Conservation (phyloP, 2,329 filamentous ascomycete genomes). For the Fusarium sp. region DNA sequence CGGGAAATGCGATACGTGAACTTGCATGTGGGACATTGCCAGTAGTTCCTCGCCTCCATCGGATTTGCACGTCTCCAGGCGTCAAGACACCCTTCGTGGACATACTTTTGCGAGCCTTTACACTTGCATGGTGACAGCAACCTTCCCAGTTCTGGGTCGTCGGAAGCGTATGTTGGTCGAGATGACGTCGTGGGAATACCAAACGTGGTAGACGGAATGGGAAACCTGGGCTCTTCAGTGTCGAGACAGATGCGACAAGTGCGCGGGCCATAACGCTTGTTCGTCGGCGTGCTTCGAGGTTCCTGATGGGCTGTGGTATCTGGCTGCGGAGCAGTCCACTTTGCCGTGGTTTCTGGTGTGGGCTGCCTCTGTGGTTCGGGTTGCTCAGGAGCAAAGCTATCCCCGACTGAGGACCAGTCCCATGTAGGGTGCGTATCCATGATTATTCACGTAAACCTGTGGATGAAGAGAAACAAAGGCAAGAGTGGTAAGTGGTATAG, state of each 20-base stretch:
- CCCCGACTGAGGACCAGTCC: constrained; percentile 44
- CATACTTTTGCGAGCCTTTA: constrained; percentile 91
- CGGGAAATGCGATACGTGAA: constrained; percentile 85
- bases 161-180: constrained; percentile 72
- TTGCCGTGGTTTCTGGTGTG: constrained; percentile 12
- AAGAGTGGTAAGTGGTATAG: constrained; percentile 22
- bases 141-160: constrained; percentile 77
- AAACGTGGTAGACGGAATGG: constrained; percentile 49
- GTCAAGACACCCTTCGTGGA: constrained; percentile 90
- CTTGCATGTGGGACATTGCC: constrained; percentile 87
- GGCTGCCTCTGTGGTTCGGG: constrained; percentile 21
- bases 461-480: constrained; percentile 29
- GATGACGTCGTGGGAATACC: constrained; percentile 49
- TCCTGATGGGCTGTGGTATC: constrained; percentile 14
- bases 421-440: constrained; percentile 47
- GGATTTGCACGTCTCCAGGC: constrained; percentile 83
- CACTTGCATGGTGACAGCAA: constrained; percentile 92
- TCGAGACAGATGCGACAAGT: constrained; percentile 94
- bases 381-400: constrained; percentile 22
- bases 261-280: constrained; percentile 71
- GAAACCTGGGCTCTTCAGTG: constrained; percentile 62
- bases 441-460: constrained; percentile 35
- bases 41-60: constrained; percentile 74
- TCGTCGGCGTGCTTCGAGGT: constrained; percentile 25
- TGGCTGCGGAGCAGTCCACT: constrained; percentile 16